Conservation (phyloP, 1,284 basidiomycete species). For the Phenoliferia sp. region DNA sequence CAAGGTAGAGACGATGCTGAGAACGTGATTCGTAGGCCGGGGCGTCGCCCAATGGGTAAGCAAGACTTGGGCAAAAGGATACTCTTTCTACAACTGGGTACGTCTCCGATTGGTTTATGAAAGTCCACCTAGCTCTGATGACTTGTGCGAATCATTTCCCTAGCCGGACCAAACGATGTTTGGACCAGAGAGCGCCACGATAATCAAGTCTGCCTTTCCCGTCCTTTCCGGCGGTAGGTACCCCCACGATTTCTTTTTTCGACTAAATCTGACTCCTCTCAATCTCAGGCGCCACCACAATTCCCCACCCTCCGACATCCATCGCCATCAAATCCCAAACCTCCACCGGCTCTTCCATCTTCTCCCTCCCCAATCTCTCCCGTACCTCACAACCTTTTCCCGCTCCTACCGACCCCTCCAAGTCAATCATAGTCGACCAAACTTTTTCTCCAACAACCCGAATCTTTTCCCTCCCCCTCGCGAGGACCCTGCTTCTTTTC, state of each 20-base stretch:
- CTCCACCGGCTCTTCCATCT: no score
- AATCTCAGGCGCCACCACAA: background rate
- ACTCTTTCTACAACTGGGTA: background rate
- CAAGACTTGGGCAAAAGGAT: background rate
- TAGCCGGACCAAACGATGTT: background rate
- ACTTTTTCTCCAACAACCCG: background rate
- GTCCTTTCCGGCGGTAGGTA: background rate
- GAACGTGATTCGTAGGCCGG: no score
- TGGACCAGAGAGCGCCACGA: background rate
- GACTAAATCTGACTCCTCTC: background rate
- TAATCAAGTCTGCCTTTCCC: background rate
- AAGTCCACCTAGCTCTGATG: background rate
- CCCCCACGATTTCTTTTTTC: background rate
- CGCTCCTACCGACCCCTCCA: no score
- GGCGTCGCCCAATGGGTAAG: background rate
- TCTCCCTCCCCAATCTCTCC: no score
- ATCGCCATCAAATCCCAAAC: no score
- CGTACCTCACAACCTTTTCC: no score
- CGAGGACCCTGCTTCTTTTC: slow-evolving; percentile 17
- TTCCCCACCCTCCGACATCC: background rate
- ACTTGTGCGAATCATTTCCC: background rate
- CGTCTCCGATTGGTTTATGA: background rate
- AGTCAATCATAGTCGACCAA: background rate
- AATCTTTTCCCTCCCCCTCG: slow-evolving; percentile 22
- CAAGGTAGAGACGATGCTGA: no score